Conservation (phyloP, 257 asterid species). For the Fraxinus anomala region DNA sequence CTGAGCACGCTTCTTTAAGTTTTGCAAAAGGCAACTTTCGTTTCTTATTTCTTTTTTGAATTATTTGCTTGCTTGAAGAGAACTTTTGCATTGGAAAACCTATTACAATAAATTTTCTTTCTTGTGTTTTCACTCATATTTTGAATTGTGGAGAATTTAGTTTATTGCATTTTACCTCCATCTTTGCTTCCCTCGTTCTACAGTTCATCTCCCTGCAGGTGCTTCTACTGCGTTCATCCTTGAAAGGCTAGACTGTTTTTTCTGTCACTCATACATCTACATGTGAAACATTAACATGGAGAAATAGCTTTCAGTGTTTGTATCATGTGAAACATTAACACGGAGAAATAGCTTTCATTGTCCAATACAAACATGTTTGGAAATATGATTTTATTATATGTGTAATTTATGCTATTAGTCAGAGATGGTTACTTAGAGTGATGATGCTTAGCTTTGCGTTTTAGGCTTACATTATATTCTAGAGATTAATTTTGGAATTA, state of each 20-base stretch:
- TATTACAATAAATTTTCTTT: background rate
- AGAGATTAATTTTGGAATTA: background rate
- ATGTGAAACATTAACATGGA: too few relatives aligned
- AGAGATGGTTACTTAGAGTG: constrained; percentile 18
- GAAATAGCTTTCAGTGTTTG: background rate
- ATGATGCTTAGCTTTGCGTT: constrained; percentile 10
- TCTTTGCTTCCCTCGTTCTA: background rate
- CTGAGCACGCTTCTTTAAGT: background rate
- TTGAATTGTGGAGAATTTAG: background rate
- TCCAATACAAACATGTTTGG: background rate
- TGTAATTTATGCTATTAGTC: background rate
- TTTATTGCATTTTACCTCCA: background rate
- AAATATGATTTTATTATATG: background rate
- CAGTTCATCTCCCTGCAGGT: background rate
- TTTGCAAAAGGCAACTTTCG: background rate
- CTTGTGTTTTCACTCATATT: background rate
- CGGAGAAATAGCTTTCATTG: background rate
- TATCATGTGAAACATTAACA: background rate
- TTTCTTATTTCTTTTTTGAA: background rate
- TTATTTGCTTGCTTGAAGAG: background rate
- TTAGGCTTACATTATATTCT: background rate
- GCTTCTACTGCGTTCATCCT: background rate
- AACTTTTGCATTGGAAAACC: background rate
- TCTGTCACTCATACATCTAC: background rate
- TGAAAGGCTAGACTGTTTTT: background rate